Evolutionary conservation across 1,284 basidiomycete genomes (phyloP).

Genomic region (Ceratobasidium sp.): DNA sequence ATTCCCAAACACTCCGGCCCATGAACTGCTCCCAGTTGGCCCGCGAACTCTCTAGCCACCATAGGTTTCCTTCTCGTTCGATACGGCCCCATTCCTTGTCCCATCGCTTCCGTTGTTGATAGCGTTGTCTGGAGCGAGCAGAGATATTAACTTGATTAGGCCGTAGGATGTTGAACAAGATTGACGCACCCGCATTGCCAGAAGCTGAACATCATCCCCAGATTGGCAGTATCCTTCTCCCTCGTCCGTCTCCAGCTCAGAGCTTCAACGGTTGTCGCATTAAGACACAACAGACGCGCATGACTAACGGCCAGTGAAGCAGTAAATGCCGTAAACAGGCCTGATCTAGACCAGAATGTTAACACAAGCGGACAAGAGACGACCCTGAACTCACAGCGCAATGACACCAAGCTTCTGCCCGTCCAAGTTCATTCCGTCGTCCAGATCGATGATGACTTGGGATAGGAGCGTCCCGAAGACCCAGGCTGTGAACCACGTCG

Average conservation of each 20-base stretch:
- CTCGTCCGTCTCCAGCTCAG: slow-evolving; percentile 63
- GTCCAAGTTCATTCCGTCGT: slow-evolving; percentile 55
- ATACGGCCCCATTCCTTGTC: slow-evolving; percentile 79
- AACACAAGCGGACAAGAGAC: neutral
- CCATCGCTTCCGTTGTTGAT: slow-evolving; percentile 58
- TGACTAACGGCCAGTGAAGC: slow-evolving; percentile 65
- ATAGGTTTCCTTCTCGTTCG: slow-evolving; percentile 78
- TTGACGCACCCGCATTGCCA: slow-evolving; percentile 60
- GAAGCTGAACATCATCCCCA: slow-evolving; percentile 56
- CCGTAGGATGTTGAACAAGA: neutral
- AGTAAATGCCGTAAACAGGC: slow-evolving; percentile 76
- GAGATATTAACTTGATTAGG: neutral
- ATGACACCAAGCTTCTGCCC: slow-evolving; percentile 71
- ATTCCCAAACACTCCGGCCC: slow-evolving; percentile 67
- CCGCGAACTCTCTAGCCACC: slow-evolving; percentile 74
- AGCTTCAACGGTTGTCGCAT: slow-evolving; percentile 82
- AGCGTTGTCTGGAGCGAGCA: slow-evolving; percentile 15
- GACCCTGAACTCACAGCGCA: slow-evolving; percentile 58
- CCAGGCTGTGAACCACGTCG: slow-evolving; percentile 64
- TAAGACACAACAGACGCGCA: slow-evolving; percentile 63
- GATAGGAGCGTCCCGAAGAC: slow-evolving; percentile 63
- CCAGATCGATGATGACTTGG: slow-evolving; percentile 52
- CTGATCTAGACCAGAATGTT: slow-evolving; percentile 54
- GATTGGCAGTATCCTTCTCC: slow-evolving; percentile 63
- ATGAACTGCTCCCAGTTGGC: slow-evolving; percentile 79